These are phyloP conservation scores for Metschnikowia gelsemii DNA, from an alignment of 805 yeast species.

Conservation along the genomic window DNA sequence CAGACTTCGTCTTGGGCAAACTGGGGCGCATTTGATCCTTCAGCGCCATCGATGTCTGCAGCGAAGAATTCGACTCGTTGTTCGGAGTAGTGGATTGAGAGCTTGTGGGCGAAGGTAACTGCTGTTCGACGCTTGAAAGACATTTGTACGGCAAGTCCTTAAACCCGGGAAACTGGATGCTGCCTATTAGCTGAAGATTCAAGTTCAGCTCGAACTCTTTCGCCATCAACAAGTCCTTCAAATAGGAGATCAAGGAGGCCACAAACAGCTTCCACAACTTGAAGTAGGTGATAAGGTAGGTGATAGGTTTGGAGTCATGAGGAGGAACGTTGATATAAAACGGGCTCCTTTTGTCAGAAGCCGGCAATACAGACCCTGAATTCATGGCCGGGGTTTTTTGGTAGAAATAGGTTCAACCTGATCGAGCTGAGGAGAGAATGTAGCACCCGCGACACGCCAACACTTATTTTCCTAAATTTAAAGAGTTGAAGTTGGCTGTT, in stretches of 20 bases:
- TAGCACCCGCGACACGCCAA: too few species aligned
- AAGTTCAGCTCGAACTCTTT: constrained; percentile 42
- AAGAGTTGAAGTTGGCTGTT: too few species aligned
- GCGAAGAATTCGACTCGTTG: constrained; percentile 12
- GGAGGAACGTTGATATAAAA: constrained; percentile 40
- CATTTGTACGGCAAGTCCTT: constrained; percentile 37
- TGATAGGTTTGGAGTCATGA: constrained; percentile 39
- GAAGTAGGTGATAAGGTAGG: constrained; percentile 38
- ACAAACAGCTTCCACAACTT: constrained; percentile 43
- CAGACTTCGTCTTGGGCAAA: constrained; percentile 26
- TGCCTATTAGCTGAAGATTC: constrained; percentile 36
- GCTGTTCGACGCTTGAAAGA: constrained; percentile 17
- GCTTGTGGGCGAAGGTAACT: constrained; percentile 14
- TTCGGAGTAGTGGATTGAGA: constrained; percentile 17
- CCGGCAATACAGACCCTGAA: constrained; percentile 26
- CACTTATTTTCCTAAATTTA: too few species aligned
- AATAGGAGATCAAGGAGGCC: constrained; percentile 36
- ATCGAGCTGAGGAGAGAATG: too few species aligned
- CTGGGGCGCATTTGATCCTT: constrained; percentile 23
- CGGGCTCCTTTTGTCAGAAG: constrained; percentile 37
- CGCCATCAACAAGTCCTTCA: constrained; percentile 46
- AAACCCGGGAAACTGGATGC: constrained; percentile 44
- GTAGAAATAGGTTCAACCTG: too few species aligned
- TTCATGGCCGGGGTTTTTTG: constrained; percentile 4
- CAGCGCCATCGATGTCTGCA: constrained; percentile 5